Evolutionary conservation across 1,284 basidiomycete genomes (phyloP), one percentile per base, ranked within the genome.

Genomic region (Pterula multifida): DNA sequence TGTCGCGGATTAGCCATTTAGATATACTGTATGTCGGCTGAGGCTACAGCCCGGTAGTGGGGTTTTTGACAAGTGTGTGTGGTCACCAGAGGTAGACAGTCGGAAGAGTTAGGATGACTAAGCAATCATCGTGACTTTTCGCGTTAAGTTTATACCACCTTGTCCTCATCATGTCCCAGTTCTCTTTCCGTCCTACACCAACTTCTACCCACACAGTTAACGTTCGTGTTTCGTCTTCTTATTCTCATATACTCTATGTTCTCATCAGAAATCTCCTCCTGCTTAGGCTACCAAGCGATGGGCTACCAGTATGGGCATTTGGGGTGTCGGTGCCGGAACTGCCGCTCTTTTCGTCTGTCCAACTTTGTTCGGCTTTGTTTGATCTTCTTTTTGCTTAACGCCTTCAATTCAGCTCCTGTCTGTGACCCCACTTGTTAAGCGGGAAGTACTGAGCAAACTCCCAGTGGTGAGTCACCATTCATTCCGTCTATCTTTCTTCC

Each of bases 1-100:
- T 96, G 93, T 53, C 92, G 79, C 57, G 93, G 93, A 65, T 95
- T 96, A 50, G 86, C 90, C 93, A 97, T 96, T 32, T 15, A 32
- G 28, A 32, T 32, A 32, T n/a, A 32, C 15, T 15, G 28, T 32
- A 32, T 32, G 28, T n/a, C n/a, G n/a, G 22, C 22, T 45, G 42
- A 12, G 42, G 19, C 11, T 12, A 11, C 11, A 21, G 11, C 22
- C 9, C 17, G 32, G 17, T 36, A 36, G 32, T 21, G 22, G 22
- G 22, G 6, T 32, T 15, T 32, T 32, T 6, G 28, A 15, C 28
- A 32, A 6, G 15, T 32, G 15, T 15, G 28, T 6, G 15, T 32
- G 15, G 6, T 6, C 28, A 32, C 28, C 28, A 32, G 6, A 32
- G 28, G 28, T 15, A n/a, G n/a, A n/a, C n/a, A n/a, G 28, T 32